A percentile compares a stretch with the other conserved stretches of the same genome.
Evolutionary conservation across 345 rosid species (phyloP).

Genomic region (Schrenkiella parvula): DNA sequence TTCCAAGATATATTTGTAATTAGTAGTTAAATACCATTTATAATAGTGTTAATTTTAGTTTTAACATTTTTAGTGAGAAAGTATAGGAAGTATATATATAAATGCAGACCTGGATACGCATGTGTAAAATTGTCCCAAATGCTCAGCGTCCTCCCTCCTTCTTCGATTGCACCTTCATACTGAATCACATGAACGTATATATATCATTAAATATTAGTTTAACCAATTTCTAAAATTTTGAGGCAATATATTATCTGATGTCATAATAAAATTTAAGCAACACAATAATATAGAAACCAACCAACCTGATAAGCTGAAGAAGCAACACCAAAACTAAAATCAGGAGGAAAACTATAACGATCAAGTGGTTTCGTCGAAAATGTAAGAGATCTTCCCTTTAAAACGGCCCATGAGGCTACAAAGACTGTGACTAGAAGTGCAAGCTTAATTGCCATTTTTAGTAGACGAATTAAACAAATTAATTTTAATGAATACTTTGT

Average conservation of each 20-base stretch:
- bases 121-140: slow-evolving; percentile 33
- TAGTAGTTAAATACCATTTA: not conserved
- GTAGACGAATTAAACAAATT: not conserved
- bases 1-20: not conserved
- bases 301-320: slow-evolving; percentile 35
- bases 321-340: slow-evolving; percentile 30
- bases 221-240: not conserved
- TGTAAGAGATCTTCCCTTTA: too few species aligned
- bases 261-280: not conserved
- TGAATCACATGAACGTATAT: not conserved
- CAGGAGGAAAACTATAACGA: slow-evolving; percentile 24
- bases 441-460: too few species aligned
- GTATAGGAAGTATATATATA: not conserved
- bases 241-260: not conserved
- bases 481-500: not conserved
- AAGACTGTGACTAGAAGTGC: too few species aligned
- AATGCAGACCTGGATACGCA: slow-evolving; percentile 21
- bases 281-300: not conserved
- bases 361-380: too few species aligned
- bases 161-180: slow-evolving; percentile 34
- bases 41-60: not conserved
- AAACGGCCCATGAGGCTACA: too few species aligned
- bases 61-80: not conserved
- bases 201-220: not conserved
- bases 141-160: slow-evolving; percentile 34